These are phyloP conservation scores for Clitopilus passeckerianus DNA, from an alignment of 768 basidiomycete species.

Conservation along the genomic window DNA sequence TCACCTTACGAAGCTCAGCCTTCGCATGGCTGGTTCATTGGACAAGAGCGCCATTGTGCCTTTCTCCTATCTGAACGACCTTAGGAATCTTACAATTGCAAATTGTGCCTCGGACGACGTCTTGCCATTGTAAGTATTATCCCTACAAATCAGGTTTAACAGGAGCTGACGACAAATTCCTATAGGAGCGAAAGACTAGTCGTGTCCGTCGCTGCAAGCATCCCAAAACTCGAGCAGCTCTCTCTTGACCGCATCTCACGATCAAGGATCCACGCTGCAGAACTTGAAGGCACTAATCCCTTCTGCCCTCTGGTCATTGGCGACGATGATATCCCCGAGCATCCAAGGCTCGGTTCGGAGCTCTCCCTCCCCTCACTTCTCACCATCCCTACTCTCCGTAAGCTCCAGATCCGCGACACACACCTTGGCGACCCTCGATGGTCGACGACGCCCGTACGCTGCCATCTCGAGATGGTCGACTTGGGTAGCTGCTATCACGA, in stretches of 20 bases:
- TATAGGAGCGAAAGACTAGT: conserved; percentile 64
- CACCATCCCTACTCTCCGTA: conserved; percentile 53
- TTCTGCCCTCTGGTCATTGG: conserved; percentile 57
- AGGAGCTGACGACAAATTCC: conserved; percentile 3
- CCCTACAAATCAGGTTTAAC: background rate
- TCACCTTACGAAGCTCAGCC: conserved; percentile 40
- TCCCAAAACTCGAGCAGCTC: conserved; percentile 50
- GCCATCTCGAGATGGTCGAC: conserved; percentile 52
- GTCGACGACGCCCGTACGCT: conserved; percentile 45
- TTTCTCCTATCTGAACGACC: conserved; percentile 37
- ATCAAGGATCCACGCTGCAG: conserved; percentile 59
- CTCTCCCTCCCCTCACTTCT: conserved; percentile 65
- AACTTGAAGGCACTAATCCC: conserved; percentile 48
- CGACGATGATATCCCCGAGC: conserved; percentile 56
- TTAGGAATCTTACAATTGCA: conserved; percentile 41
- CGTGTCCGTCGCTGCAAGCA: conserved; percentile 60
- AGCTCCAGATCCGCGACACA: conserved; percentile 63
- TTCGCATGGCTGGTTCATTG: conserved; percentile 45
- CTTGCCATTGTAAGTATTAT: conserved; percentile 39
- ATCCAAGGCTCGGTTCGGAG: conserved; percentile 47
- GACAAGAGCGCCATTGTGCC: conserved; percentile 43
- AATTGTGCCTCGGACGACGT: conserved; percentile 37
- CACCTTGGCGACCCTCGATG: conserved; percentile 63
- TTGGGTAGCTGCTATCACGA: conserved; percentile 54
- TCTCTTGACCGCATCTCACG: conserved; percentile 61